These are phyloP conservation scores for Coniochaeta sp. DNA, from an alignment of 2,329 filamentous ascomycete species.

Conservation along the genomic window DNA sequence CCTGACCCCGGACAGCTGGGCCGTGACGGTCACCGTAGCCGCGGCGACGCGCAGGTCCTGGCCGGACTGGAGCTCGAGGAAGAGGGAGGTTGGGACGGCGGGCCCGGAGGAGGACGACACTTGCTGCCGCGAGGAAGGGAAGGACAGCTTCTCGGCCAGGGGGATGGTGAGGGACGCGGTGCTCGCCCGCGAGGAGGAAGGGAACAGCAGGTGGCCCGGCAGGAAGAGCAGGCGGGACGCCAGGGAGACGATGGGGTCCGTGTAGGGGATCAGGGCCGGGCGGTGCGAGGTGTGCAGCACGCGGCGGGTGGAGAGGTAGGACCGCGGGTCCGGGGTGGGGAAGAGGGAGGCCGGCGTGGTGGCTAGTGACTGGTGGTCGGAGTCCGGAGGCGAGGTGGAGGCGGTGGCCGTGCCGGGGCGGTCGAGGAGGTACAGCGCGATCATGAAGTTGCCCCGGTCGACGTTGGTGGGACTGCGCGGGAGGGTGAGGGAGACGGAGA, in stretches of 20 bases:
- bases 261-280: slow-evolving; percentile 73
- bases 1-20: slow-evolving; percentile 67
- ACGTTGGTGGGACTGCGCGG: slow-evolving; percentile 73
- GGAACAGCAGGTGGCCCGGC: slow-evolving; percentile 62
- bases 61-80: slow-evolving; percentile 62
- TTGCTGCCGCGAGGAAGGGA: no score
- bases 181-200: slow-evolving; percentile 43
- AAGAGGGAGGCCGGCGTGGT: slow-evolving; percentile 5
- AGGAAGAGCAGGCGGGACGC: slow-evolving; percentile 56
- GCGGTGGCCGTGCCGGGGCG: slow-evolving; percentile 17
- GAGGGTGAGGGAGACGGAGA: slow-evolving; percentile 66
- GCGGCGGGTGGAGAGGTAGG: slow-evolving; percentile 27
- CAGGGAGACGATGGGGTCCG: slow-evolving; percentile 59
- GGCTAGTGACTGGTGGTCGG: slow-evolving; percentile 17
- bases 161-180: slow-evolving; percentile 55
- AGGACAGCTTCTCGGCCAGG: slow-evolving; percentile 68
- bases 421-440: slow-evolving; percentile 65
- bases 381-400: slow-evolving; percentile 6
- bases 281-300: slow-evolving; percentile 60
- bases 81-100: slow-evolving; percentile 16
- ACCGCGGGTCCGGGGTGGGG: slow-evolving; percentile 15
- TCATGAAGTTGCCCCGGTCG: slow-evolving; percentile 87
- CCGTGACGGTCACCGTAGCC: slow-evolving; percentile 60
- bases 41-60: slow-evolving; percentile 70
- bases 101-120: slow-evolving; percentile 30